Evolutionary conservation across 78 protist genomes (phyloP), one percentile per base, ranked within the genome.

Genomic region (Reticulomyxa filosa): DNA sequence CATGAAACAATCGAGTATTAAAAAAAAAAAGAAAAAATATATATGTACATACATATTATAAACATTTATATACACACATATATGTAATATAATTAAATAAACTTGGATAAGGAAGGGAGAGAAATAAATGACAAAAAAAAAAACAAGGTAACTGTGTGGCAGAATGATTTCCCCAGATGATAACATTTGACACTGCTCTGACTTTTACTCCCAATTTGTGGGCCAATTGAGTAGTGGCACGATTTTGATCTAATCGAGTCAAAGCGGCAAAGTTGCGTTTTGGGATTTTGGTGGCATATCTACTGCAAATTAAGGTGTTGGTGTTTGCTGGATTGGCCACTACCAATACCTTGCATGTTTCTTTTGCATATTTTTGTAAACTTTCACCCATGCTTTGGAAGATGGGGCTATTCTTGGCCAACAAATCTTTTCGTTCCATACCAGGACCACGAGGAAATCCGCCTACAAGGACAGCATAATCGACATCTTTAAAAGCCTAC

Each of bases 241-340:
- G n/a, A n/a, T n/a, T 46, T 25, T 46, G n/a, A n/a, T n/a, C n/a
- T n/a, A n/a, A n/a, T 38, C 89, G 70, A 0, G 93, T 83, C 27
- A 90, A 76, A 5, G 92, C 86, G 1, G 92, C 38, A 62, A 86
- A 80, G 72, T 84, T 79, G 51, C 46, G 34, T 6, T 34, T 0
- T 30, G 93, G 91, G 32, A 88, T 30, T 37, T 36, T 27, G 8
- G 83, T 46, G 3, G 92, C 91, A 23, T 46, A 22, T 20, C 55
- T 29, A 4, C 53, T 0, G n/a, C 77, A 59, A 38, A 86, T 76
- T 23, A 80, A 57, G 17, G 83, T 80, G 66, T 88, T 90, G 33
- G 97, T 88, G 65, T 90, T 90, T 57, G 93, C 90, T 20, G 97
- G 97, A 68, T 90, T 90, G 46, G 91, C 97, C 0, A 90, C 93